These are phyloP conservation scores for Sphaerosporella brunnea DNA, from an alignment of 495 filamentous ascomycete genomes.

Conservation along the genomic window DNA sequence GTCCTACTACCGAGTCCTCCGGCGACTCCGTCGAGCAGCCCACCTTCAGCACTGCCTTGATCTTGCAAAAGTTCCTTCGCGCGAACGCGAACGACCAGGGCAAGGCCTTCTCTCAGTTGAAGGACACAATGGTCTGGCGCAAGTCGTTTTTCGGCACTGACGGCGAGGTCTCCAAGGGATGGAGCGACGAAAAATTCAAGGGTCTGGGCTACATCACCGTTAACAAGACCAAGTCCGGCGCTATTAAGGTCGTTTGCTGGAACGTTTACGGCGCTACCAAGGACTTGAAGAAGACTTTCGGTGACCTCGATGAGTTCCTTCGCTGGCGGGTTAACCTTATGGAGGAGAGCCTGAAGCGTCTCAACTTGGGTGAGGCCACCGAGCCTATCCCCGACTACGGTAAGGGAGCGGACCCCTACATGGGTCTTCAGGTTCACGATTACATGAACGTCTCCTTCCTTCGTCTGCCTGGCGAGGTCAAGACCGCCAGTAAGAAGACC, in stretches of 20 bases:
- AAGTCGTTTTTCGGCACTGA: conserved; percentile 30
- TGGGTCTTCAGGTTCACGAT: conserved; percentile 80
- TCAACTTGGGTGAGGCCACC: conserved; percentile 47
- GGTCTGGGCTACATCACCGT: conserved; percentile 38
- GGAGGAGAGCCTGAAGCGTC: conserved; percentile 57
- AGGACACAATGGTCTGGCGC: conserved; percentile 63
- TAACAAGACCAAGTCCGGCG: conserved; percentile 13
- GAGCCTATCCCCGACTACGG: conserved; percentile 50
- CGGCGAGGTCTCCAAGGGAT: conserved; percentile 30
- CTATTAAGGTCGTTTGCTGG: conserved; percentile 45
- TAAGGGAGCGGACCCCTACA: conserved; percentile 48
- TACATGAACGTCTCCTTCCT: conserved; percentile 71
- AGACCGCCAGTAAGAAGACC: conserved; percentile 54
- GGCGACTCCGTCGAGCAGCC: conserved; percentile 27
- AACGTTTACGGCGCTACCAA: conserved; percentile 75
- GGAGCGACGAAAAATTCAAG: conserved; percentile 40
- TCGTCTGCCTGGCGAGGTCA: conserved; percentile 48
- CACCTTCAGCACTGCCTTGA: conserved; percentile 55
- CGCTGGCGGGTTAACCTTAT: conserved; percentile 73
- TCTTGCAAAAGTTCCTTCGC: conserved; percentile 80
- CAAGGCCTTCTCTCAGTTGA: conserved; percentile 56
- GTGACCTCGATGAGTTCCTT: conserved; percentile 64
- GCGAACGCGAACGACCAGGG: conserved; percentile 61
- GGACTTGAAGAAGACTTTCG: conserved; percentile 53
- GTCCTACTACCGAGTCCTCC: neutral